phyloP scores from a whole-genome alignment of 345 rosid species.

The Nasturtium officinale region DNA sequence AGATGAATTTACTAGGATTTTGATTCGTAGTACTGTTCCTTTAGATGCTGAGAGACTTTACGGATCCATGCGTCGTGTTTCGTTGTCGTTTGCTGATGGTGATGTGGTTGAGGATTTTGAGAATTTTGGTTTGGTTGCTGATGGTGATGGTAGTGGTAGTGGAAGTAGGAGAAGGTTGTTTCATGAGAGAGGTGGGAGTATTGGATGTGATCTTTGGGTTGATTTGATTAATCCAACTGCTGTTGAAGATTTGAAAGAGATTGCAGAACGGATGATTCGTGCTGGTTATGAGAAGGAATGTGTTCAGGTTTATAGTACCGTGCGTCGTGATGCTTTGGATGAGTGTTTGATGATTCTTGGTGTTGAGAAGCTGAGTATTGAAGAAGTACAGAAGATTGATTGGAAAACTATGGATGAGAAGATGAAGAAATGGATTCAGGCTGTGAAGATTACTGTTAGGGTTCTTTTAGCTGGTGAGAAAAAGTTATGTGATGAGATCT shows the following conservation, averaged over 20 bases:
- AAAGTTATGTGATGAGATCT: constrained; percentile 77
- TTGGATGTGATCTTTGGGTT: constrained; percentile 74
- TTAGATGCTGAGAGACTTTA: constrained; percentile 73
- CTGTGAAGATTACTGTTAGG: constrained; percentile 70
- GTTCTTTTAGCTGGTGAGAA: constrained; percentile 80
- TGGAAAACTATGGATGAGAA: constrained; percentile 94
- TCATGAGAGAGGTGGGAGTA: constrained; percentile 88
- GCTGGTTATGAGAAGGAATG: constrained; percentile 96
- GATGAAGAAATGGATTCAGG: constrained; percentile 97
- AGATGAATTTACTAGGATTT: constrained; percentile 82
- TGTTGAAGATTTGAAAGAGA: constrained; percentile 66
- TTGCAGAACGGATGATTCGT: constrained; percentile 85
- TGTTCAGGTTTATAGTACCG: constrained; percentile 77
- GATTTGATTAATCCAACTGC: constrained; percentile 76
- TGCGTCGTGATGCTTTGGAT: constrained; percentile 81
- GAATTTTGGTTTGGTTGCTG: constrained; percentile 60
- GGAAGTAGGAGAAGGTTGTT: constrained; percentile 60
- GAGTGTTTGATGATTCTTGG: constrained; percentile 80
- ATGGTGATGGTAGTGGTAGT: constrained; percentile 48
- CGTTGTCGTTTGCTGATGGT: constrained; percentile 65
- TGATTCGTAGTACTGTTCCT: constrained; percentile 80
- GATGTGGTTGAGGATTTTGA: constrained; percentile 72
- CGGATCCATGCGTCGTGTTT: constrained; percentile 81
- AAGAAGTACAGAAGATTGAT: constrained; percentile 90
- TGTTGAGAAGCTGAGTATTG: constrained; percentile 90